Conservation (phyloP, 345 rosid genomes). For the Citrus unshiu region DNA sequence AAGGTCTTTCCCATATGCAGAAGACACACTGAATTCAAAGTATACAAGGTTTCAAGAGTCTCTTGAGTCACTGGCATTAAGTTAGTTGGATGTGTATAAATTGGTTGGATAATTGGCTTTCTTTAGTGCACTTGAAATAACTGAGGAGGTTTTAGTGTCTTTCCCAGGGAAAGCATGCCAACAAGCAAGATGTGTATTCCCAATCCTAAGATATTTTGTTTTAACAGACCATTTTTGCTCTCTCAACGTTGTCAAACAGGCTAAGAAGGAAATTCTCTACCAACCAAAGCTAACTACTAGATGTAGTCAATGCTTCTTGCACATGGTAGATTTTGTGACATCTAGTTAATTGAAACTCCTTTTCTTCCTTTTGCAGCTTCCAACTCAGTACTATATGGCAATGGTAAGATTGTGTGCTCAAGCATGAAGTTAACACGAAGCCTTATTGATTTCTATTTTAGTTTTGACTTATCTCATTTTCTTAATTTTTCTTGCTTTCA, state of each 20-base stretch:
- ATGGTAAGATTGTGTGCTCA: constrained; percentile 35
- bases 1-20: neutral
- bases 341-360: constrained; percentile 15
- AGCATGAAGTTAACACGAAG: neutral
- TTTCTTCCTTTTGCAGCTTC: constrained; percentile 63
- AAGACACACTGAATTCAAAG: neutral
- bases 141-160: neutral
- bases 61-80: neutral
- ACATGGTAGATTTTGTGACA: neutral
- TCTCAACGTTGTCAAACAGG: neutral
- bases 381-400: constrained; percentile 82
- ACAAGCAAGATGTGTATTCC: neutral
- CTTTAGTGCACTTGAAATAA: neutral
- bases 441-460: neutral
- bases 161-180: neutral
- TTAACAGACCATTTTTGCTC: neutral
- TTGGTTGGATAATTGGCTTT: neutral
- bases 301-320: neutral
- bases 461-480: neutral
- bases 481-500: constrained; percentile 10
- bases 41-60: neutral
- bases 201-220: neutral
- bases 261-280: neutral
- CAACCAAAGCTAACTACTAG: neutral
- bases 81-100: neutral